Evolutionary conservation across 2,329 filamentous ascomycete species (phyloP).

Genomic region (Elsinoe arachidis): DNA sequence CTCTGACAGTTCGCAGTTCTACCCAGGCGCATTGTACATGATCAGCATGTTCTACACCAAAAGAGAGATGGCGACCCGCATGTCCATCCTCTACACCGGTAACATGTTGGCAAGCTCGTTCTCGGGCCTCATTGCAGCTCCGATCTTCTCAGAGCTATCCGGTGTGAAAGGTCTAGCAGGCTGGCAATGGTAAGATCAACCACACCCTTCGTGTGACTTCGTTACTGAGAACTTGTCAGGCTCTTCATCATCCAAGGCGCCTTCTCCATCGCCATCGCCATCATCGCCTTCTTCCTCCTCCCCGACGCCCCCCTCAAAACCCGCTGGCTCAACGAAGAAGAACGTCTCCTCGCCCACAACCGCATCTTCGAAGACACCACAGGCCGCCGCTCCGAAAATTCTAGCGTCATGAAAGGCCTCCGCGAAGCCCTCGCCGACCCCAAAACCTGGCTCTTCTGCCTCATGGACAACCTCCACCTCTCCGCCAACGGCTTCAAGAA

Average conservation of each 20-base stretch:
- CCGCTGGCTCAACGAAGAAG: slow-evolving; percentile 25
- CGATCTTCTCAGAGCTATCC: slow-evolving; percentile 37
- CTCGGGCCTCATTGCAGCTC: slow-evolving; percentile 47
- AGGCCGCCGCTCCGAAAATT: slow-evolving; percentile 25
- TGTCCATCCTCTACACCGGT: slow-evolving; percentile 46
- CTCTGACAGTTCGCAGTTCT: slow-evolving; percentile 32
- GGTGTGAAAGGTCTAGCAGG: slow-evolving; percentile 25
- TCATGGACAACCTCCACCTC: slow-evolving; percentile 31
- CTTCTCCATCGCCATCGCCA: slow-evolving; percentile 29
- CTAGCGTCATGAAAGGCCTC: slow-evolving; percentile 27
- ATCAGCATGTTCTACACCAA: slow-evolving; percentile 35
- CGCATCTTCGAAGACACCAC: slow-evolving; percentile 26
- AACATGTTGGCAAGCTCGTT: slow-evolving; percentile 44
- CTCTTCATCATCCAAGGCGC: slow-evolving; percentile 32
- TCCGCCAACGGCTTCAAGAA: slow-evolving; percentile 26
- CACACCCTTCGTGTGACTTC: background rate
- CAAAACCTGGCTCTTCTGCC: slow-evolving; percentile 29
- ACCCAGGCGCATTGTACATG: slow-evolving; percentile 38
- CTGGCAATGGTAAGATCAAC: slow-evolving; percentile 21
- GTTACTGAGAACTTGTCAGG: slow-evolving; percentile 20
- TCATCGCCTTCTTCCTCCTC: slow-evolving; percentile 28
- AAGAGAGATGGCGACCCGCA: slow-evolving; percentile 42
- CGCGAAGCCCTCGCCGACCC: slow-evolving; percentile 25
- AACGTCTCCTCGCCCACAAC: slow-evolving; percentile 25
- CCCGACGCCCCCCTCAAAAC: slow-evolving; percentile 31